Evolutionary conservation across 148 eudicot genomes (phyloP).

Genomic region (Heliamphora exappendiculata): DNA sequence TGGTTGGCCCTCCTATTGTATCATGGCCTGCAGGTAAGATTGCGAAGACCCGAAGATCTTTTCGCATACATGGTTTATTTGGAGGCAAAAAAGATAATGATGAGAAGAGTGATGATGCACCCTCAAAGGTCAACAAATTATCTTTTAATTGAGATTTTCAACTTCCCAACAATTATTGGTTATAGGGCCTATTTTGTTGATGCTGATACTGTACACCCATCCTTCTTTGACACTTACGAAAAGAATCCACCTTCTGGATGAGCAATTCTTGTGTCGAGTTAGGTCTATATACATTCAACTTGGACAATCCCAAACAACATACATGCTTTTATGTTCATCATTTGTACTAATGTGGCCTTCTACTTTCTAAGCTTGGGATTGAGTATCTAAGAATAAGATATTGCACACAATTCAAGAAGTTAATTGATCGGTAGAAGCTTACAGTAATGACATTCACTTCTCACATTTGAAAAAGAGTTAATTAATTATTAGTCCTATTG

Average conservation of each 20-base stretch:
- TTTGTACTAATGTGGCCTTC: background rate
- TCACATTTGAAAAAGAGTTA: no score
- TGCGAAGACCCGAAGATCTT: conserved; percentile 19
- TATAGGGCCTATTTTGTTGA: background rate
- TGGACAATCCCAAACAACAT: background rate
- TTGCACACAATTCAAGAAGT: background rate
- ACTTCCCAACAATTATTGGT: background rate
- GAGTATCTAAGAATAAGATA: background rate
- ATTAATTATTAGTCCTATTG: no score
- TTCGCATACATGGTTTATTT: conserved; percentile 47
- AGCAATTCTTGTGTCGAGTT: background rate
- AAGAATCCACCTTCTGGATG: background rate
- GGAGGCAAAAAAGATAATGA: conserved; percentile 70
- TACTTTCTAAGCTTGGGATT: background rate
- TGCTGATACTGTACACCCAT: background rate
- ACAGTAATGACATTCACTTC: background rate
- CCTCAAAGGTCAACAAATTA: conserved; percentile 37
- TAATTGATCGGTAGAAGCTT: background rate
- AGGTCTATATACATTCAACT: background rate
- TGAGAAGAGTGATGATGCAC: conserved; percentile 50
- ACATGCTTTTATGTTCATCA: background rate
- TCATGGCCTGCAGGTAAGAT: conserved; percentile 15
- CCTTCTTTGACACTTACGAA: background rate
- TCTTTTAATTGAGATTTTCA: background rate
- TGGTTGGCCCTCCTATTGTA: conserved; percentile 15